phyloP scores from a whole-genome alignment of 139 green algal species.

The Chlamydomonas schloesseri region DNA sequence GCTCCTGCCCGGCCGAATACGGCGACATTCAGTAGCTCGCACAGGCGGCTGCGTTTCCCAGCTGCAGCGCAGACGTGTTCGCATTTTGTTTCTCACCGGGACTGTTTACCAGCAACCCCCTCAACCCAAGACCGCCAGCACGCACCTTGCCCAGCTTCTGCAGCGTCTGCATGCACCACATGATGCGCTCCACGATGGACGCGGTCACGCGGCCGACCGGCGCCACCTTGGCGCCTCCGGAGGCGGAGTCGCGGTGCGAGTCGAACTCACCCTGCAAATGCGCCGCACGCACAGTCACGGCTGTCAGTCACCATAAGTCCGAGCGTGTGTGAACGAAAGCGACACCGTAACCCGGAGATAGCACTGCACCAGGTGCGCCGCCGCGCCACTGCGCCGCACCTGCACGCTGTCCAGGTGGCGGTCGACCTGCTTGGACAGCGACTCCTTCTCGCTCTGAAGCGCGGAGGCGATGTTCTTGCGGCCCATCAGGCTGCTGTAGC shows the following conservation, averaged over 20 bases:
- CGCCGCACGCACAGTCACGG: not conserved
- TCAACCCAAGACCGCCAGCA: too few relatives aligned
- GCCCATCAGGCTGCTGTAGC: constrained; percentile 67
- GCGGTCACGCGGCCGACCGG: constrained; percentile 20
- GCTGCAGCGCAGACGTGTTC: too few relatives aligned
- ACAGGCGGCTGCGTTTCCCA: too few relatives aligned
- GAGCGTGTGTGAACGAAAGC: too few relatives aligned
- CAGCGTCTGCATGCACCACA: constrained; percentile 47
- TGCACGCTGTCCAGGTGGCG: constrained; percentile 64
- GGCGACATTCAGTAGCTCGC: too few relatives aligned
- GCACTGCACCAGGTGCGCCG: too few relatives aligned
- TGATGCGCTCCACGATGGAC: constrained; percentile 45
- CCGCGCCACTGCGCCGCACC: too few relatives aligned
- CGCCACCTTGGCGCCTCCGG: not conserved
- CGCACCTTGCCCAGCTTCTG: constrained; percentile 49
- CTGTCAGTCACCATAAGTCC: too few relatives aligned
- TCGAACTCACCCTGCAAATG: constrained; percentile 60
- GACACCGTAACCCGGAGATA: too few relatives aligned
- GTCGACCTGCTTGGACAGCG: constrained; percentile 66
- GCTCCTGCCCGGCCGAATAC: too few relatives aligned
- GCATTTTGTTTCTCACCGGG: too few relatives aligned
- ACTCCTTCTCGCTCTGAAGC: constrained; percentile 61
- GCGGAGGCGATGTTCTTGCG: constrained; percentile 61
- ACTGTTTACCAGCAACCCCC: too few relatives aligned
- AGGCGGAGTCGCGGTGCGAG: constrained; percentile 30